Base-by-base conservation (phyloP, 305 asterid genomes). In the Plantago coronopus region DNA sequence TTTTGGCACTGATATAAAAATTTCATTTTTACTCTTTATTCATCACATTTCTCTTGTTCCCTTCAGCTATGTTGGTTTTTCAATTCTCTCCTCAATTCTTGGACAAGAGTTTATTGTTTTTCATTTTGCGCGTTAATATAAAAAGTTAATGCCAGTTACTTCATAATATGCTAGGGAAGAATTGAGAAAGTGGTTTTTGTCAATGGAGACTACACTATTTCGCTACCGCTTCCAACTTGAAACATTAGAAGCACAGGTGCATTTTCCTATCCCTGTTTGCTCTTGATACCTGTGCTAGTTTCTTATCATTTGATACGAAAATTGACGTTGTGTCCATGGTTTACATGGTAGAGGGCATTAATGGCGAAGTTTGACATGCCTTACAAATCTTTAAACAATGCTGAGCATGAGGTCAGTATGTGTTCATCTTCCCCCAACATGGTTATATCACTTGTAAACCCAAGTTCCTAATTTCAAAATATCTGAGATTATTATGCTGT, bases 121-220 rank as follows among this genome's bases (percentile, higher is more conserved):
- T 5, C 61, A 48, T 21, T 60, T 47, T 59, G 37, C 57, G 54
- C 50, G 31, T 16, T 20, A 11, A 49, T n/a, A n/a, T n/a, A 20
- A 12, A 19, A 21, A 9, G 29, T 59, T 17, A 56, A 57, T 59
- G 54, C 20, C 29, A 63, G 48, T 62, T 62, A 61, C 38, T 60
- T 5, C 49, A 45, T 49, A 12, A 44, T 69, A 34, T 76, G 31
- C 49, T 54, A 93, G 99, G 72, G 99, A 89, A 80, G 96, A 89
- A 65, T 72, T 87, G 66, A 70, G 96, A 74, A 87, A 71, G 74
- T 89, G 95, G 97, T 91, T 89, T 83, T 91, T 91, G 72, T 89
- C 97, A 27, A 82, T 79, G 82, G 97, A 93, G 86, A 86, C 94
- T 59, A 71, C 88, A 51, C 73, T 93, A 37, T 93, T 89, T 71